Conservation (phyloP, 1,284 basidiomycete species). For the Malassezia sp. region DNA sequence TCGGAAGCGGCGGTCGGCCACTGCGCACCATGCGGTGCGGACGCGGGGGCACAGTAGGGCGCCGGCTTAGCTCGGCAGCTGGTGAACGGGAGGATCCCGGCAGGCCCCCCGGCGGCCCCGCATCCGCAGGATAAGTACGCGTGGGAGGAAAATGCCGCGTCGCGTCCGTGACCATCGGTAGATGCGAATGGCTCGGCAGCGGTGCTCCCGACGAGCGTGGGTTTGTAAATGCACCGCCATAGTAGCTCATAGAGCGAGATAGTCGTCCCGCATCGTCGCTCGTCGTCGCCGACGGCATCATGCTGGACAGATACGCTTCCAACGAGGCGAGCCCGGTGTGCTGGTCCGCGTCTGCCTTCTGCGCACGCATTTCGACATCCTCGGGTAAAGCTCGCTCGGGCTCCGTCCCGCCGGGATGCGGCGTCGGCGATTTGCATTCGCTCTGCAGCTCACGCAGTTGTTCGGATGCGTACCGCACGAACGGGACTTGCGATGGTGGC, state of each 20-base stretch:
- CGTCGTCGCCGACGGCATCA: background rate
- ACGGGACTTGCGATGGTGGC: slow-evolving; percentile 9
- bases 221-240: slow-evolving; percentile 14
- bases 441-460: slow-evolving; percentile 6
- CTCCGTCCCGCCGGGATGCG: too few relatives aligned
- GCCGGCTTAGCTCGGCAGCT: too few relatives aligned
- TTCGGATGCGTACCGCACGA: slow-evolving; percentile 7
- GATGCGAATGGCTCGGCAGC: slow-evolving; percentile 19
- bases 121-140: slow-evolving; percentile 1
- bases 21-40: too few relatives aligned
- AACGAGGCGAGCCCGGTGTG: background rate
- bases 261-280: background rate
- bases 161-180: slow-evolving; percentile 33
- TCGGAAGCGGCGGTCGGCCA: too few relatives aligned
- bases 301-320: background rate
- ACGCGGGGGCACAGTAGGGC: too few relatives aligned
- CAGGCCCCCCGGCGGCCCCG: background rate
- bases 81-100: too few relatives aligned
- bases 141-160: slow-evolving; percentile 34
- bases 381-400: too few relatives aligned
- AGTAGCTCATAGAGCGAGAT: slow-evolving; percentile 2
- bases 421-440: too few relatives aligned
- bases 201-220: slow-evolving; percentile 28
- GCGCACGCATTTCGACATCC: too few relatives aligned
- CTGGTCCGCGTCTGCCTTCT: too few relatives aligned